A percentile compares a stretch with the other conserved stretches of the same genome.
Evolutionary conservation across 2,329 filamentous ascomycete species (phyloP).

Genomic region (Diaporthe vaccinii): DNA sequence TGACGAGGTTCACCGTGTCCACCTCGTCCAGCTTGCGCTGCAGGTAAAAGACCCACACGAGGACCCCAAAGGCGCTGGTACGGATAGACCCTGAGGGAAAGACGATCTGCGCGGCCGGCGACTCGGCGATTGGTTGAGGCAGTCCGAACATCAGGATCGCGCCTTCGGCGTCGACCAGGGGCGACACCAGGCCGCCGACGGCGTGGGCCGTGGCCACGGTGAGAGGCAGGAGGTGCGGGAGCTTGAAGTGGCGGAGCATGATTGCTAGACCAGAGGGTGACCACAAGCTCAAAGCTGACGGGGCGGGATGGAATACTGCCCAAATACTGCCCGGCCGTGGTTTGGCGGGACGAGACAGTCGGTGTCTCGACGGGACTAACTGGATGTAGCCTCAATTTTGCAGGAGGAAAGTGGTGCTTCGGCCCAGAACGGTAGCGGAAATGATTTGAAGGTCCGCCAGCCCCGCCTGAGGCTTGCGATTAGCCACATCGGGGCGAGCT

Average conservation of each 20-base stretch:
- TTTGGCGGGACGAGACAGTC: too few relatives aligned
- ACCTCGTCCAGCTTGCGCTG: background rate
- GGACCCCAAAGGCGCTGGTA: background rate
- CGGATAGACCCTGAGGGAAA: background rate
- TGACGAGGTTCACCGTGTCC: background rate
- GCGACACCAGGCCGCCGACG: background rate
- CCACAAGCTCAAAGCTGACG: too few relatives aligned
- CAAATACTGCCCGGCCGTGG: too few relatives aligned
- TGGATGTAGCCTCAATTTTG: too few relatives aligned
- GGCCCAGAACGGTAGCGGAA: too few relatives aligned
- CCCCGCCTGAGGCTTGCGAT: too few relatives aligned
- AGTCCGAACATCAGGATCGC: background rate
- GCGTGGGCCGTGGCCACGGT: background rate
- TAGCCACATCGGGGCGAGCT: too few relatives aligned
- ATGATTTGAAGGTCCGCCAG: too few relatives aligned
- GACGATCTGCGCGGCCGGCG: background rate
- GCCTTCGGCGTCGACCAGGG: background rate
- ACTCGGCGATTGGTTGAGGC: background rate
- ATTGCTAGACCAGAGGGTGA: background rate
- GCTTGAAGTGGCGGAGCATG: background rate
- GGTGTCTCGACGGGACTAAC: too few relatives aligned
- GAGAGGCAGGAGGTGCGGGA: background rate
- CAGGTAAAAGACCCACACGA: background rate
- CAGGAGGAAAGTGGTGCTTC: too few relatives aligned
- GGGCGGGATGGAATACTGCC: too few relatives aligned